Evolutionary conservation across 805 yeast species (phyloP), one percentile per base, ranked within the genome.

Genomic region (Lipomyces chichibuensis): DNA sequence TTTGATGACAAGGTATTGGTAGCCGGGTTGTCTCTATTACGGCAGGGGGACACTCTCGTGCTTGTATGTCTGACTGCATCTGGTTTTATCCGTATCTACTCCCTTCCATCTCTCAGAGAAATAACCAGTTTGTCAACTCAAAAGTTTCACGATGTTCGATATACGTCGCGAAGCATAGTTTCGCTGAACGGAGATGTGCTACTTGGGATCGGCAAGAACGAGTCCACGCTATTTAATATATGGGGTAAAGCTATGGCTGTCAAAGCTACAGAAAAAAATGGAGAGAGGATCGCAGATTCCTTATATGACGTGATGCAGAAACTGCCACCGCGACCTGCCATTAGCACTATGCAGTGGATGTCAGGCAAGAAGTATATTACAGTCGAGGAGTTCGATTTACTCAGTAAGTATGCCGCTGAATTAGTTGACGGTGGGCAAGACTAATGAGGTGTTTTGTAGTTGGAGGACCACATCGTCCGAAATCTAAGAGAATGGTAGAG

Each of bases 271-370:
- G 66, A 69, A 51, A 61, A 62, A 57, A 73, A 70, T 8, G 75
- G 72, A n/a, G 73, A 73, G 29, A 77, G 70, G 20, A 67, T 69
- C 2, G 76, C 81, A 0, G 97, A 91, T 76, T 78, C 83, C 1
- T 78, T 95, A 46, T 93, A 88, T 79, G 89, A 90, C 74, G 88
- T 85, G 32, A 84, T 86, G 68, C 82, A 89, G 57, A 79, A 84
- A 5, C 84, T 89, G 25, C 96, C 97, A 1, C 84, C 86, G 39
- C 83, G 98, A 59, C 99, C 99, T 1, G 82, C 85, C 3, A 86
- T 91, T 6, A 86, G 92, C 49, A 85, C 95, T 0, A 80, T 90
- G 56, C 94, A 89, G 76, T 90, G 97, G 95, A 91, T 95, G 6
- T 86, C 88, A 71, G 97, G 97, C 2, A 80, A 89, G 0, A 85